Evolutionary conservation across 495 filamentous ascomycete genomes (phyloP).

Genomic region (Chaetomium cochliodes): DNA sequence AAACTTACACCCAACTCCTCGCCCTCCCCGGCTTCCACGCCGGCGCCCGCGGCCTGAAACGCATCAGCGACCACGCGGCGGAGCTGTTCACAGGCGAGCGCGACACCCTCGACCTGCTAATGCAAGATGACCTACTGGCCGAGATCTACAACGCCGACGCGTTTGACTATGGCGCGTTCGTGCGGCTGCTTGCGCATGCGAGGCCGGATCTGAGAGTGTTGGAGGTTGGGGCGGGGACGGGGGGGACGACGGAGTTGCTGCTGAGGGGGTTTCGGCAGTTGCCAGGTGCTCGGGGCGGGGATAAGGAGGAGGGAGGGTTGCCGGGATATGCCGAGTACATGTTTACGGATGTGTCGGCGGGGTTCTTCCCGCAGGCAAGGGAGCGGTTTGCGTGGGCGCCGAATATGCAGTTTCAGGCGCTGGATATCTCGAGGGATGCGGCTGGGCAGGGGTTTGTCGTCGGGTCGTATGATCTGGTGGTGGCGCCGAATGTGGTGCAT

Average conservation of each 20-base stretch:
- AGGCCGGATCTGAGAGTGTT: constrained; percentile 38
- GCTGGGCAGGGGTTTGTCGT: constrained; percentile 49
- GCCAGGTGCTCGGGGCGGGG: constrained; percentile 23
- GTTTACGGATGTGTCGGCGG: constrained; percentile 54
- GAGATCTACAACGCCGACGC: constrained; percentile 35
- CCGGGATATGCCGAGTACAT: constrained; percentile 44
- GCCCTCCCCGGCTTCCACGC: constrained; percentile 17
- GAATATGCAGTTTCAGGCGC: constrained; percentile 44
- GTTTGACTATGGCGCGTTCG: constrained; percentile 31
- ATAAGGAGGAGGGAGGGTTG: constrained; percentile 16
- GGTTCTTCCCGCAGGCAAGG: constrained; percentile 50
- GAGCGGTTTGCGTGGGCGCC: constrained; percentile 42
- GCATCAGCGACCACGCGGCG: constrained; percentile 32
- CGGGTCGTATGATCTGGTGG: constrained; percentile 52
- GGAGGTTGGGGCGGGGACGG: constrained; percentile 57
- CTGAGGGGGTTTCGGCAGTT: constrained; percentile 13
- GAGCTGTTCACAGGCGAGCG: constrained; percentile 33
- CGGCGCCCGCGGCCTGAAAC: constrained; percentile 26
- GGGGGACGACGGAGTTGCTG: constrained; percentile 44
- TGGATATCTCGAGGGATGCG: constrained; percentile 53
- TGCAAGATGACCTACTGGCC: constrained; percentile 34
- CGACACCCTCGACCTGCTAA: constrained; percentile 38
- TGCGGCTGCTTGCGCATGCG: constrained; percentile 29
- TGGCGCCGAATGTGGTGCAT: constrained; percentile 55
- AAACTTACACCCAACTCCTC: constrained; percentile 23